These are phyloP conservation scores for Tremella yokohamensis DNA, from an alignment of 768 basidiomycete genomes.

Conservation along the genomic window DNA sequence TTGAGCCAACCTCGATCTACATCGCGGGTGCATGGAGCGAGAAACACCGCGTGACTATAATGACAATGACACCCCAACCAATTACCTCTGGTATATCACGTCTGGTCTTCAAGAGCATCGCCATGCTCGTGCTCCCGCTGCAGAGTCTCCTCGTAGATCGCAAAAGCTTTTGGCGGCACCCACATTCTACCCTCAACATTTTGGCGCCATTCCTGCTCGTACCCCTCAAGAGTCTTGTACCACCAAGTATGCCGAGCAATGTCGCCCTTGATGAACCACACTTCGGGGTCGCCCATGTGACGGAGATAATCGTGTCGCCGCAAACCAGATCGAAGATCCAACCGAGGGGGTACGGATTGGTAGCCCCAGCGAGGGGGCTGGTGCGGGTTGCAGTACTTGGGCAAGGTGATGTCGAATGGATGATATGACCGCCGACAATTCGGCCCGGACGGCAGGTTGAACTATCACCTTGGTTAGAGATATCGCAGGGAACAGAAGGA, in stretches of 20 bases:
- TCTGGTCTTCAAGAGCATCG: no score
- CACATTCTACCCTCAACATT: slow-evolving; percentile 22
- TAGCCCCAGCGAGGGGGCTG: slow-evolving; percentile 22
- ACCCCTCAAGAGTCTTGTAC: slow-evolving; percentile 25
- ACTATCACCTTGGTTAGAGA: slow-evolving; percentile 8
- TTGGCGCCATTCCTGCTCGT: slow-evolving; percentile 23
- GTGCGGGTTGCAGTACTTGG: slow-evolving; percentile 19
- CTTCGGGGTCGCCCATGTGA: slow-evolving; percentile 15
- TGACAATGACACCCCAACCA: no score
- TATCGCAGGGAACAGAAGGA: background rate
- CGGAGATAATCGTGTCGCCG: slow-evolving; percentile 24
- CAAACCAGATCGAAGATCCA: slow-evolving; percentile 21
- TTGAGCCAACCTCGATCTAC: background rate
- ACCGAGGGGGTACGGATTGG: slow-evolving; percentile 14
- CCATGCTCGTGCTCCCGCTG: no score
- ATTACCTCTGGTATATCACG: no score
- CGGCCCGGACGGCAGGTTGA: slow-evolving; percentile 18
- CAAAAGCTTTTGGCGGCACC: slow-evolving; percentile 23
- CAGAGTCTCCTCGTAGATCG: slow-evolving; percentile 10
- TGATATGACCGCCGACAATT: slow-evolving; percentile 9
- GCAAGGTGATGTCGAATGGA: background rate
- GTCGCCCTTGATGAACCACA: slow-evolving; percentile 24
- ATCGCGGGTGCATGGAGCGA: no score
- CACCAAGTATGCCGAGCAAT: slow-evolving; percentile 25
- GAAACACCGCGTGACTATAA: no score